phyloP scores from a whole-genome alignment of 805 yeast genomes.

The Tetrapisispora arboricola region DNA sequence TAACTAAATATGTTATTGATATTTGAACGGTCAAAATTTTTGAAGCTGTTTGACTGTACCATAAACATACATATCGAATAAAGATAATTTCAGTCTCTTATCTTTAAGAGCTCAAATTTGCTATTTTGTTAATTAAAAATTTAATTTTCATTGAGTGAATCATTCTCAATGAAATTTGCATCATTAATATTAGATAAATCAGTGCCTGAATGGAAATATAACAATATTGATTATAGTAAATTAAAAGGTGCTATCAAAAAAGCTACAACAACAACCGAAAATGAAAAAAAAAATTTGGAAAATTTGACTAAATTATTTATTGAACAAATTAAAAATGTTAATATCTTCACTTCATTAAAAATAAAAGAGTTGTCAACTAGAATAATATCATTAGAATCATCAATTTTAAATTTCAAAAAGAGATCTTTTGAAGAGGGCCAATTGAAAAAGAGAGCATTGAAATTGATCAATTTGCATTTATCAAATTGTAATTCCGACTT shows the following conservation, averaged over 20 bases:
- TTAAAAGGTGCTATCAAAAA: slow-evolving; percentile 54
- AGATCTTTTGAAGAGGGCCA: neutral
- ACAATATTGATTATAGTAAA: slow-evolving; percentile 76
- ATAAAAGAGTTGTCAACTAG: slow-evolving; percentile 23
- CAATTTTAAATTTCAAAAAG: slow-evolving; percentile 13
- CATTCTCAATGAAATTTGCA: slow-evolving; percentile 72
- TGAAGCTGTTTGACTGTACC: no score
- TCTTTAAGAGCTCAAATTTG: no score
- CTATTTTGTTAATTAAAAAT: no score
- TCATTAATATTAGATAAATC: slow-evolving; percentile 62
- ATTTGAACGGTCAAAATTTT: no score
- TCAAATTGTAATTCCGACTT: slow-evolving; percentile 29
- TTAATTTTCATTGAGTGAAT: neutral
- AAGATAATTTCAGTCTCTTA: no score
- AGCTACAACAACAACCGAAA: slow-evolving; percentile 34
- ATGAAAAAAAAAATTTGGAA: slow-evolving; percentile 5
- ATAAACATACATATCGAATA: no score
- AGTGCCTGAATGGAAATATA: slow-evolving; percentile 79
- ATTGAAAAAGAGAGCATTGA: slow-evolving; percentile 8
- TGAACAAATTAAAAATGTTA: slow-evolving; percentile 20
- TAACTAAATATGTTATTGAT: no score
- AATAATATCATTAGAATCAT: slow-evolving; percentile 20
- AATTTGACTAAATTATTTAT: slow-evolving; percentile 9
- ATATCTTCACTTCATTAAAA: slow-evolving; percentile 22
- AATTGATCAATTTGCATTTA: slow-evolving; percentile 11